These are phyloP conservation scores for Colletotrichum ledebouriae DNA, from an alignment of 2,329 filamentous ascomycete species.

Conservation along the genomic window DNA sequence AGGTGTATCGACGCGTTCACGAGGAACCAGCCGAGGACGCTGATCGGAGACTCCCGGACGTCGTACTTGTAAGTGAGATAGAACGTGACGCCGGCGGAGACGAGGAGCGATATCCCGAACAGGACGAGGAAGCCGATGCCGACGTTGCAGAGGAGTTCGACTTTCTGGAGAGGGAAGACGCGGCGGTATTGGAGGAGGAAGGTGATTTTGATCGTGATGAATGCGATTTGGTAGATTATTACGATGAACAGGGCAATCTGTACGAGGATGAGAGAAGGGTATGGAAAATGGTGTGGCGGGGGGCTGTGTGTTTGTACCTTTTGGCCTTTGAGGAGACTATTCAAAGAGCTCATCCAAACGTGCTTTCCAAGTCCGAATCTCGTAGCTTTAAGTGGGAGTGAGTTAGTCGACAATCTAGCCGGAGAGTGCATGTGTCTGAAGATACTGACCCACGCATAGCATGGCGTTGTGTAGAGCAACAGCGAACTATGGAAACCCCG, in stretches of 20 bases:
- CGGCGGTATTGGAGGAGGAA: conserved; percentile 55
- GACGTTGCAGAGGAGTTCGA: conserved; percentile 41
- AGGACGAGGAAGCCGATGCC: conserved; percentile 36
- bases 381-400: neutral
- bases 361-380: conserved; percentile 45
- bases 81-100: conserved; percentile 27
- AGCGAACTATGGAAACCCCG: neutral
- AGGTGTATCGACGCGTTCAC: conserved; percentile 39
- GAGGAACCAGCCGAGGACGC: conserved; percentile 38
- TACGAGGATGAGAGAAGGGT: conserved; percentile 23
- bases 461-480: conserved; percentile 8
- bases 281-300: neutral
- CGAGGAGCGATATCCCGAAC: conserved; percentile 36
- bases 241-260: conserved; percentile 48
- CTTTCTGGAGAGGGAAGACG: conserved; percentile 44
- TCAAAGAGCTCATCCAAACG: neutral
- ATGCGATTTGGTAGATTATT: conserved; percentile 49
- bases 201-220: conserved; percentile 51
- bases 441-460: conserved; percentile 10
- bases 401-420: neutral
- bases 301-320: conserved; percentile 4
- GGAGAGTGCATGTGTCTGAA: accelerated
- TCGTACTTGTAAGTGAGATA: neutral
- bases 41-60: conserved; percentile 13
- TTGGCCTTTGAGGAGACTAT: conserved; percentile 11